Evolutionary conservation across 192 early-diverging fungal genomes (phyloP), one percentile per base, ranked within the genome.

Genomic region (Mortierella hygrophila): DNA sequence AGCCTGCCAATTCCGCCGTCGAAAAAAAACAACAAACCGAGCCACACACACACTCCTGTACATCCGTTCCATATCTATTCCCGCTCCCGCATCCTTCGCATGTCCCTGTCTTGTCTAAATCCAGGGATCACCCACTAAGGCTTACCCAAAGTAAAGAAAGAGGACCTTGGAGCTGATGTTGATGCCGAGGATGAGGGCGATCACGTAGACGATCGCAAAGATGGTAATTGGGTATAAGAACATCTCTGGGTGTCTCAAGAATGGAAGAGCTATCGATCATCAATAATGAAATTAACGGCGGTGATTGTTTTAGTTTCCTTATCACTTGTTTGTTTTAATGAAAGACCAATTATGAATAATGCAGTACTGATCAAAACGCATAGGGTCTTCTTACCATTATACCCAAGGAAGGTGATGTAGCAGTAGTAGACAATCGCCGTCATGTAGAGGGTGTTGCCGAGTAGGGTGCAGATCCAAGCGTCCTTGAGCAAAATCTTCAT

Each of bases 381-480:
- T 63, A 42, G 29, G 32, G 23, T 26, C 55, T 18, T 85, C 91
- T 88, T 90, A 92, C 97, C 97, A 81, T 96, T 97, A 83, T 95
- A 98, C 10, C 98, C 98, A 49, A 99, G 83, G 83, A 97, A 99
- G 23, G 98, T 99, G 44, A 96, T 94, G 83, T 96, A 97, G 55
- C 91, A 91, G 88, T 99, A 99, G 76, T 94, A 97, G 0, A 92
- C 80, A 38, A 91, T 91, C 13, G 97, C 96, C 20, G 93, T 81
- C 63, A 97, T 91, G 85, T 98, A 99, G 82, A 99, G 86, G 13
- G 95, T 92, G 82, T 99, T 98, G 38, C 96, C 98, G 32, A 99
- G 81, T 65, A 98, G 92, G 65, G 95, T 75, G 57, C 94, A 94
- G 13, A 99, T 91, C 95, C 95, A 97, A 75, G 90, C 93, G 10